These are phyloP conservation scores for Penicillium brasilianum DNA, from an alignment of 2,329 filamentous ascomycete species.

Conservation along the genomic window DNA sequence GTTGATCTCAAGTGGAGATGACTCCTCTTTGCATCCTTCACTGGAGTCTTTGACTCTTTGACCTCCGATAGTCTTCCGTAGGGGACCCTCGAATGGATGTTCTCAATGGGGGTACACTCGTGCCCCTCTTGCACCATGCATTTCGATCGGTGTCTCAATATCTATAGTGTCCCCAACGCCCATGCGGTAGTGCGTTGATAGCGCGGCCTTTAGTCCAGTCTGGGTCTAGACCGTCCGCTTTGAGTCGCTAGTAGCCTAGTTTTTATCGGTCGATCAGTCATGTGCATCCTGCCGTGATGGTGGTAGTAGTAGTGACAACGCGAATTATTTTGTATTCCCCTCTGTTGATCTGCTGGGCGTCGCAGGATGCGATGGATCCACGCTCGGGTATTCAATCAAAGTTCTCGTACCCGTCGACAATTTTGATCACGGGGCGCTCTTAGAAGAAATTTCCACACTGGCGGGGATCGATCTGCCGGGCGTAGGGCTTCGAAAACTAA, in stretches of 20 bases:
- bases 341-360: not conserved
- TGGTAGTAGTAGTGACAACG: not conserved
- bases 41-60: not conserved
- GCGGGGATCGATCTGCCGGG: not conserved
- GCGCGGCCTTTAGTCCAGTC: slow-evolving; percentile 3
- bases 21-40: not conserved
- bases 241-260: not conserved
- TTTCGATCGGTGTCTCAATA: not conserved
- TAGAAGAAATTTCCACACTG: not conserved
- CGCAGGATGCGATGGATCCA: not conserved
- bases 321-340: not conserved
- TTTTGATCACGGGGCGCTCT: not conserved
- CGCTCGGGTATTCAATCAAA: not conserved
- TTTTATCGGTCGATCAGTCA: slow-evolving; percentile 20
- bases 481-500: no score
- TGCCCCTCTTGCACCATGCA: not conserved
- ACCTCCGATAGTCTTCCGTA: not conserved
- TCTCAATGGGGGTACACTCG: not conserved
- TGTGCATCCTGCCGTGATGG: slow-evolving; percentile 3
- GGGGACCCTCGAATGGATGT: not conserved
- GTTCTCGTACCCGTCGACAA: not conserved
- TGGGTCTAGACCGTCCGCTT: slow-evolving; percentile 13
- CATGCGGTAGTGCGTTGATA: slow-evolving; percentile 10
- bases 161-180: no score
- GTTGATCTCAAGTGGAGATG: not conserved